These are phyloP conservation scores for Suhomyces anneliseae DNA, from an alignment of 1,139 yeast species.

Conservation along the genomic window DNA sequence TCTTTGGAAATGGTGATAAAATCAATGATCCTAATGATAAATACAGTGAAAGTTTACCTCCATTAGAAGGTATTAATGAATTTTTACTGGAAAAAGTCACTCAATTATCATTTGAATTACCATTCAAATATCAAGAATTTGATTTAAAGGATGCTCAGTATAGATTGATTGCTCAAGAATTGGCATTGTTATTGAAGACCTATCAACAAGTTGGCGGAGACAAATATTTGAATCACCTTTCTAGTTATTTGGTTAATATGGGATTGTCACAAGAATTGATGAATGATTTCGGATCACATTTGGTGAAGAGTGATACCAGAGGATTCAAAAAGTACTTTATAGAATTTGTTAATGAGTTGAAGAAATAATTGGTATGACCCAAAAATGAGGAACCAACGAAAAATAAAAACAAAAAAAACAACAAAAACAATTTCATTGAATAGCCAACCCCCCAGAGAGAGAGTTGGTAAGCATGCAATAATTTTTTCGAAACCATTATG, in stretches of 20 bases:
- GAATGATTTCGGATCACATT: constrained; percentile 55
- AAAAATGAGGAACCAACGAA: background rate
- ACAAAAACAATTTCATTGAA: too few relatives aligned
- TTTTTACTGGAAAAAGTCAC: constrained; percentile 69
- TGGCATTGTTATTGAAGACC: constrained; percentile 67
- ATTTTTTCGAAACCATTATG: too few relatives aligned
- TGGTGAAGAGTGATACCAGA: constrained; percentile 55
- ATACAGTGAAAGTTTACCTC: constrained; percentile 54
- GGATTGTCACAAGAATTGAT: constrained; percentile 59
- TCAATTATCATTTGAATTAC: constrained; percentile 72
- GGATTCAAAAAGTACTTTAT: constrained; percentile 66
- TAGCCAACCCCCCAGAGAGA: too few relatives aligned
- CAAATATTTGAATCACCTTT: constrained; percentile 50
- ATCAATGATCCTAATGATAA: constrained; percentile 55
- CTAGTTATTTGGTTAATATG: constrained; percentile 55
- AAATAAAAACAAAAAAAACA: background rate
- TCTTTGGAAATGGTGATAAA: constrained; percentile 62
- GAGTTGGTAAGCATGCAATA: too few relatives aligned
- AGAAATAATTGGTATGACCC: constrained; percentile 10
- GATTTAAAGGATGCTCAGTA: constrained; percentile 77
- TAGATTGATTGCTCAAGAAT: constrained; percentile 71
- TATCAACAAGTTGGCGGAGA: constrained; percentile 46
- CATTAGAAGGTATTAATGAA: constrained; percentile 70
- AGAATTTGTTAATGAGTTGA: constrained; percentile 51
- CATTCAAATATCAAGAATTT: constrained; percentile 66